Conservation (phyloP, 2,329 filamentous ascomycete species). For the Botrytis tulipae region DNA sequence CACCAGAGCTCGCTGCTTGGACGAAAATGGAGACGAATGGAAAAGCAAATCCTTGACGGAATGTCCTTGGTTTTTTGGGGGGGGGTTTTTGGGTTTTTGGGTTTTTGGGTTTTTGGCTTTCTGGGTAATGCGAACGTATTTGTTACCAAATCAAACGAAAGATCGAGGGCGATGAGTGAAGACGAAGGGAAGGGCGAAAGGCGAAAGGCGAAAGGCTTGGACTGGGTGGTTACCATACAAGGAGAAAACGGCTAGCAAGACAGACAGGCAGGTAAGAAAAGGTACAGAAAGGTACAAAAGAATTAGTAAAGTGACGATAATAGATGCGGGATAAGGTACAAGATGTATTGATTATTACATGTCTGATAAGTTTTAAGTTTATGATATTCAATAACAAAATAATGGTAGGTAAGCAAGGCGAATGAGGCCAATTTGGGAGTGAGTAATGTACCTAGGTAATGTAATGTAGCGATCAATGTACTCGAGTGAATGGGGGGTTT, state of each 20-base stretch:
- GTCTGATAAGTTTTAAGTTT: neutral
- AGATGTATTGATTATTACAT: neutral
- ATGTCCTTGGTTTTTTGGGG: neutral
- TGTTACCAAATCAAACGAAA: neutral
- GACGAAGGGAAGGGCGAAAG: too few relatives aligned
- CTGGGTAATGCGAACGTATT: neutral
- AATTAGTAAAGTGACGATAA: neutral
- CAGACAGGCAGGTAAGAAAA: conserved; percentile 5
- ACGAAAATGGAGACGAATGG: neutral
- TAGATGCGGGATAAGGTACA: neutral
- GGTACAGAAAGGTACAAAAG: neutral
- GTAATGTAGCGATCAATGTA: neutral
- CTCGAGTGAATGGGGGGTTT: neutral
- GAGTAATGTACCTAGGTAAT: too few relatives aligned
- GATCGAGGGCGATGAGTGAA: neutral
- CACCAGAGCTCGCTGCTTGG: conserved; percentile 1
- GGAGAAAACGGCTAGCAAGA: neutral
- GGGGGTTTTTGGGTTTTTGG: too few relatives aligned
- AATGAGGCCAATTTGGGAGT: neutral
- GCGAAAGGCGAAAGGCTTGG: neutral
- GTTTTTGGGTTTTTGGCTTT: neutral
- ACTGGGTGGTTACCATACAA: neutral
- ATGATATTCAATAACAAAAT: neutral
- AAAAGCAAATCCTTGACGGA: neutral
- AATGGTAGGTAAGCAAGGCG: neutral